Base-by-base conservation (phyloP, 192 early-diverging fungal genomes). In the Linnemannia zychae region DNA sequence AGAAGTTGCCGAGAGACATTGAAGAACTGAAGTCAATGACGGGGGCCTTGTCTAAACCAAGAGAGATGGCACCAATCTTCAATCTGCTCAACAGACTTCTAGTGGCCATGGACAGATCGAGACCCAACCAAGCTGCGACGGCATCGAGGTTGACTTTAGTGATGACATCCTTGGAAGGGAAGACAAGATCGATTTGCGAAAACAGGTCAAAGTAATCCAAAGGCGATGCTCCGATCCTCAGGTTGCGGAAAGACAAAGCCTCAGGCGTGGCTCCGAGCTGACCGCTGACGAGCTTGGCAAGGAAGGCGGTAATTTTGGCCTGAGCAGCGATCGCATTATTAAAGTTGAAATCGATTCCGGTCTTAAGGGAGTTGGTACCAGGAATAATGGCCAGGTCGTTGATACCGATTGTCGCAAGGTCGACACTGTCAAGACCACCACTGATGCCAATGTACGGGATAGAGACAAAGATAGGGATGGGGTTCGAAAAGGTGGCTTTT, bases 11-110 rank as follows among this genome's bases (percentile, higher is more conserved):
- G 69, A 85, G 60, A 2, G 74, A 40, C 28, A 85, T 18, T n/a
- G 82, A 85, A 16, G 82, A 50, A 28, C 77, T 74, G 11, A 85
- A 48, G 28, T 85, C 82, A n/a, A 85, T 75, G 69, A 79, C 74
- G 18, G 82, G 82, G 5, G 82, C 82, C 36, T 76, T 79, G 77
- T 79, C 79, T 70, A 85, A 67, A 48, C 79, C 73, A 48, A 46
- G 36, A 40, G 82, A 75, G 40, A 85, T 66, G 47, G 73, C 74
- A 37, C 77, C 77, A 36, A 85, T 37, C 67, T 79, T 57, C 67
- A 85, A 22, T 57, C 69, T 85, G 77, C 47, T 67, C 77, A 79
- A 57, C 15, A 85, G 47, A 74, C 33, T 75, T 7, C 37, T 31
- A 40, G 69, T 37, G 34, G 63, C 46, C 31, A 71, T 49, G n/a